These are phyloP conservation scores for Collariella sp. DNA, from an alignment of 495 filamentous ascomycete species.

Conservation along the genomic window DNA sequence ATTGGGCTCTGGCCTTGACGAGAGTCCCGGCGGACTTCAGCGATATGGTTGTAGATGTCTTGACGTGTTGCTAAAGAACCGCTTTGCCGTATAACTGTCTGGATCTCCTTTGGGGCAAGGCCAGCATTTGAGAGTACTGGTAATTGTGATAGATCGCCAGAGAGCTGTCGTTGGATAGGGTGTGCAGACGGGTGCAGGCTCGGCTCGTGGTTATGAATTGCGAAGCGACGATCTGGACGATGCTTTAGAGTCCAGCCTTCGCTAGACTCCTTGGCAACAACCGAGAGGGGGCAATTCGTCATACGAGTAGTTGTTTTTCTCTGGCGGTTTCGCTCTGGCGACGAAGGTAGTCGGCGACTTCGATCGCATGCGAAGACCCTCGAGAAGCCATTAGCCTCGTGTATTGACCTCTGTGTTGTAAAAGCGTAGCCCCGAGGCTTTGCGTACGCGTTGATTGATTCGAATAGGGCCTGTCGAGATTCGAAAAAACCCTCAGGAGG, in stretches of 20 bases:
- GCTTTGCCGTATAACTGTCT: neutral
- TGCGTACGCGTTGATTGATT: neutral
- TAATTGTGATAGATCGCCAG: neutral
- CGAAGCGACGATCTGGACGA: neutral
- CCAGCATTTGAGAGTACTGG: neutral
- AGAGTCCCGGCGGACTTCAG: neutral
- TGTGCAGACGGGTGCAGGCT: neutral
- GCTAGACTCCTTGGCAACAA: neutral
- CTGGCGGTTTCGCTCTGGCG: neutral
- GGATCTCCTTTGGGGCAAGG: neutral
- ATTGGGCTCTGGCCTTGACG: neutral
- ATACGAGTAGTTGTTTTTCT: neutral
- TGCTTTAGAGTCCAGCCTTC: too few species aligned
- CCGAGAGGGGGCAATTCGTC: slow-evolving; percentile 1
- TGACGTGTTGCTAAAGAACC: neutral
- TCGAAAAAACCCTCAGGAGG: neutral
- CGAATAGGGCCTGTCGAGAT: neutral
- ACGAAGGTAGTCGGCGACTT: neutral
- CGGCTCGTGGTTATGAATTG: neutral
- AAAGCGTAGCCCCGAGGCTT: neutral
- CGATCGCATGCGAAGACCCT: neutral
- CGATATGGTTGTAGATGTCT: slow-evolving; percentile 1
- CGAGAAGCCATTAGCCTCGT: neutral
- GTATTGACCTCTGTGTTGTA: too few species aligned
- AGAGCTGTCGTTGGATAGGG: neutral